These are phyloP conservation scores for Microascus cirrosus DNA, from an alignment of 2,329 filamentous ascomycete species.

Conservation along the genomic window DNA sequence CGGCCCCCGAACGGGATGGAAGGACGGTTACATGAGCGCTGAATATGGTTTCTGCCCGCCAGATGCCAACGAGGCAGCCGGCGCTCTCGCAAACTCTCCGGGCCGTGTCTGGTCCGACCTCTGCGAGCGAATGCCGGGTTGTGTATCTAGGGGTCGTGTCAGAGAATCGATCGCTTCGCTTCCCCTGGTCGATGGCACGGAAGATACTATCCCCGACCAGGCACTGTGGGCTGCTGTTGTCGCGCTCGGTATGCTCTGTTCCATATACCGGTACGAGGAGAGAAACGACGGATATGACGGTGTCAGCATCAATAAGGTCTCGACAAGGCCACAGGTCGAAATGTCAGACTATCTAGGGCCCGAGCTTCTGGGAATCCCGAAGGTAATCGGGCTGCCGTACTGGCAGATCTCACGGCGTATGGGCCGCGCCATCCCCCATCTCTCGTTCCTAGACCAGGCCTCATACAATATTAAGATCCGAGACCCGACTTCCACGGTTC, in stretches of 20 bases:
- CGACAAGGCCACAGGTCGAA: constrained; percentile 23
- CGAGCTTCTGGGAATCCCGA: constrained; percentile 36
- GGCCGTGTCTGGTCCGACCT: constrained; percentile 44
- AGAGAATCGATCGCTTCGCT: constrained; percentile 36
- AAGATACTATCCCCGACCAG: constrained; percentile 36
- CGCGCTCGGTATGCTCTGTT: constrained; percentile 38
- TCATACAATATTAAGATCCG: constrained; percentile 40
- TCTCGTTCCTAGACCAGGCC: constrained; percentile 41
- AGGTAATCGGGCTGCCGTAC: constrained; percentile 35
- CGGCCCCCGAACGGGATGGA: constrained; percentile 37
- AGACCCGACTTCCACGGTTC: constrained; percentile 33
- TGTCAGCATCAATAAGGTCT: constrained; percentile 22
- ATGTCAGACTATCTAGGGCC: constrained; percentile 40
- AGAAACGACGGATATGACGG: constrained; percentile 40
- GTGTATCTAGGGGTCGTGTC: constrained; percentile 35
- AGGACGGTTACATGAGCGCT: constrained; percentile 38
- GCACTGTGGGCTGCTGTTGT: constrained; percentile 43
- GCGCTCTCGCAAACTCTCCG: constrained; percentile 32
- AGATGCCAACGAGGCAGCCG: constrained; percentile 36
- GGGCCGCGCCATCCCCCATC: constrained; percentile 38
- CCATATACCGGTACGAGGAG: constrained; percentile 41
- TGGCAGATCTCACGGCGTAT: constrained; percentile 37
- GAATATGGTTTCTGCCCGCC: constrained; percentile 40
- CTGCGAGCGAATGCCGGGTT: constrained; percentile 41
- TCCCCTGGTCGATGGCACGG: constrained; percentile 34